These are phyloP conservation scores for Penicillium pancosmium DNA, from an alignment of 495 filamentous ascomycete species.

Conservation along the genomic window DNA sequence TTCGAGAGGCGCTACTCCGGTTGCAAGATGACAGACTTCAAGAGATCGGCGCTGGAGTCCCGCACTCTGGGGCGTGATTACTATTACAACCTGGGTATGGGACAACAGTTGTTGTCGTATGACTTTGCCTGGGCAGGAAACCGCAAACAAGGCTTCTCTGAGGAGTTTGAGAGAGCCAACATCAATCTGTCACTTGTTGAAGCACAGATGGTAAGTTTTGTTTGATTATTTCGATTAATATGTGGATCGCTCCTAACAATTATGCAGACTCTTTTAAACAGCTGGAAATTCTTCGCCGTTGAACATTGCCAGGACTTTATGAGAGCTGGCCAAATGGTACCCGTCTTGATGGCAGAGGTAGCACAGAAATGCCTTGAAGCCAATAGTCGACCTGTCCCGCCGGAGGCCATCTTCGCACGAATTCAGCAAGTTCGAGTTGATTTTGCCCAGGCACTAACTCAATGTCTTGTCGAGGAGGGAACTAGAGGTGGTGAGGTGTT, in stretches of 20 bases:
- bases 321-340: slow-evolving; percentile 58
- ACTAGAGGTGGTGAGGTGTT: slow-evolving; percentile 62
- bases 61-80: slow-evolving; percentile 70
- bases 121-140: slow-evolving; percentile 75
- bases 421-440: slow-evolving; percentile 73
- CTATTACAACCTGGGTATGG: slow-evolving; percentile 78
- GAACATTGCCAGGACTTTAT: slow-evolving; percentile 76
- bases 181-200: slow-evolving; percentile 88
- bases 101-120: slow-evolving; percentile 71
- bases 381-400: slow-evolving; percentile 65
- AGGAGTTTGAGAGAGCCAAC: slow-evolving; percentile 84
- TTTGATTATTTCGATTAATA: background rate
- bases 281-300: slow-evolving; percentile 86
- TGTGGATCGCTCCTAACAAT: background rate
- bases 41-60: slow-evolving; percentile 65
- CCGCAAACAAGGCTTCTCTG: slow-evolving; percentile 68
- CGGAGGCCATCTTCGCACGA: slow-evolving; percentile 71
- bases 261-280: slow-evolving; percentile 69
- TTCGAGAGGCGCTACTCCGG: slow-evolving; percentile 74
- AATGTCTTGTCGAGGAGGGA: slow-evolving; percentile 68
- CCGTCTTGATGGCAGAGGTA: slow-evolving; percentile 66
- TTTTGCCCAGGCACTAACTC: slow-evolving; percentile 73
- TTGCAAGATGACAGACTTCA: slow-evolving; percentile 72
- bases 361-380: slow-evolving; percentile 71
- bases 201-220: slow-evolving; percentile 75